Evolutionary conservation across 768 basidiomycete genomes (phyloP).

Genomic region (Dictyophora rubrovolvata): DNA sequence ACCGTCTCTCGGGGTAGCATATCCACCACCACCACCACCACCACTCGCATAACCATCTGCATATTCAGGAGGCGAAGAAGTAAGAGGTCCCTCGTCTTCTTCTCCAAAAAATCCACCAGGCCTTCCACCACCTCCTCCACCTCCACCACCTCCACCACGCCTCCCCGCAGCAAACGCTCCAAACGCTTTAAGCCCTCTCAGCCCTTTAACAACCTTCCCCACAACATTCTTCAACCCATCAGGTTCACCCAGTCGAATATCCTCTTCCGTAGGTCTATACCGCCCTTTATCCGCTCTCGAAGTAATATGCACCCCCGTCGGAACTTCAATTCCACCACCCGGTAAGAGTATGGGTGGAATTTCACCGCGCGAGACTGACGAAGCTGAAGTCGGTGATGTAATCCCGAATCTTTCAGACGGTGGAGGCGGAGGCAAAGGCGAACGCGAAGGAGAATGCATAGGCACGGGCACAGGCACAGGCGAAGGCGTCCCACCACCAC

Average conservation of each 20-base stretch:
- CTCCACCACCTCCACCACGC: neutral
- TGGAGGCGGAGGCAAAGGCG: no score
- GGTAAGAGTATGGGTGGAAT: neutral
- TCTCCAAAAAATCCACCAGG: neutral
- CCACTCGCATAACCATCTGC: no score
- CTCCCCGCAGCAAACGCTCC: neutral
- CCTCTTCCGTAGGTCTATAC: neutral
- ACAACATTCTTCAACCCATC: neutral
- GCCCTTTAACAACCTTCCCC: neutral
- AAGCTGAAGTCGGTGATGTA: no score
- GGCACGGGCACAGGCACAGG: no score
- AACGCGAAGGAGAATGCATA: no score
- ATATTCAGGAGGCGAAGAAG: neutral
- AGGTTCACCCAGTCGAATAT: neutral
- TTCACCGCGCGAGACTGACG: neutral
- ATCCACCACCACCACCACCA: no score
- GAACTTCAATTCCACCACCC: neutral
- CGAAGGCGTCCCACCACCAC: neutral
- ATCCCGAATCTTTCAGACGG: no score
- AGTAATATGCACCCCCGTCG: neutral
- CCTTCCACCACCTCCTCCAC: neutral
- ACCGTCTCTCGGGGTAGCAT: neutral
- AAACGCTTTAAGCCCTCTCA: neutral
- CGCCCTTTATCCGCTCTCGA: neutral
- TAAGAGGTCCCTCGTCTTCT: neutral